Conservation (phyloP, 306 rosid species). For the Heteromeles arbutifolia region DNA sequence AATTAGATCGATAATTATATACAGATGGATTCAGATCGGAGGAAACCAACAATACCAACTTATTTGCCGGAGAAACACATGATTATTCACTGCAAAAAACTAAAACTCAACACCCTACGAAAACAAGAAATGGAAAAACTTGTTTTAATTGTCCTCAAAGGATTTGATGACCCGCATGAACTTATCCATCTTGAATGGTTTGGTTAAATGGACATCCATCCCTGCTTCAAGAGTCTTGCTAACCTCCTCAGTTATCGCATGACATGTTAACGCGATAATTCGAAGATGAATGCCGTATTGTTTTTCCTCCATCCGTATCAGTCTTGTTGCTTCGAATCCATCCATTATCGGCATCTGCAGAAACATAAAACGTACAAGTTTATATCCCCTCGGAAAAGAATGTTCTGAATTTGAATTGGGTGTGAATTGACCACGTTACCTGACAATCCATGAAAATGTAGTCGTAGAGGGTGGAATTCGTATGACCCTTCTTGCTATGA, state of each 20-base stretch:
- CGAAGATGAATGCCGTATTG: constrained; percentile 30
- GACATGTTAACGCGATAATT: constrained; percentile 57
- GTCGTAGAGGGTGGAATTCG: constrained; percentile 38
- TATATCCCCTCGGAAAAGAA: too few species aligned
- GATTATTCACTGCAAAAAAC: too few species aligned
- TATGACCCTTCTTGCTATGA: constrained; percentile 6
- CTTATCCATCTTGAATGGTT: constrained; percentile 32
- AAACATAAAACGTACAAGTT: background rate
- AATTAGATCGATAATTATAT: background rate
- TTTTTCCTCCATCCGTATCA: constrained; percentile 46
- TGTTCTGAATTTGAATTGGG: too few species aligned
- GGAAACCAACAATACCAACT: too few species aligned
- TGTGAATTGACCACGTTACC: constrained; percentile 18
- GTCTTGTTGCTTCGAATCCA: constrained; percentile 49
- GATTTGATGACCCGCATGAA: constrained; percentile 35
- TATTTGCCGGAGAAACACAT: too few species aligned
- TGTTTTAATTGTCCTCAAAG: background rate
- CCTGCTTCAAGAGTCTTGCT: constrained; percentile 30
- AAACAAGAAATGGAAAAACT: background rate
- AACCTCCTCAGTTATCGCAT: constrained; percentile 20
- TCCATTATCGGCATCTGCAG: constrained; percentile 54
- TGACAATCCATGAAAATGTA: constrained; percentile 67
- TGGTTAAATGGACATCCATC: constrained; percentile 51
- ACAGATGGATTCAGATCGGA: too few species aligned
- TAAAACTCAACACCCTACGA: too few species aligned